Base-by-base conservation (phyloP, 75 land plant genomes). In the Pinus albicaulis region DNA sequence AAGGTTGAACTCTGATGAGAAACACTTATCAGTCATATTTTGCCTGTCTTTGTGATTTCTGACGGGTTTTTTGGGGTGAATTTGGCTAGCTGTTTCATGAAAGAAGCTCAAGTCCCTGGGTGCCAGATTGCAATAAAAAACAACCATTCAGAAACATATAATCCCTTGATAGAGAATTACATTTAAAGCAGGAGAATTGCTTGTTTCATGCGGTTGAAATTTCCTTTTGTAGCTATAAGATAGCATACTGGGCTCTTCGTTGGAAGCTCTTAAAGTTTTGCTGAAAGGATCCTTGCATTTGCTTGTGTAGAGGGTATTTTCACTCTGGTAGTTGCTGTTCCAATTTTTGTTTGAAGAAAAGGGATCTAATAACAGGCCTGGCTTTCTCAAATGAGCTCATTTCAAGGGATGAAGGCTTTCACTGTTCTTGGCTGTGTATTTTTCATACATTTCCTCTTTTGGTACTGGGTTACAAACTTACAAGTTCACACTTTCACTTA, bases 231-330 rank as follows among this genome's bases (percentile, higher is more conserved):
- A 15, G 68, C 65, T 19, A n/a, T n/a, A 83, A 76, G 69, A 92
- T 92, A 78, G 97, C 95, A 5, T 85, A 94, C 3, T 94, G 92
- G 95, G 97, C 94, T n/a, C 78, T 92, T 71, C 65, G 79, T 2
- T 94, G 95, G 94, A 26, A 85, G 87, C 55, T 48, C 63, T 12
- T 63, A 25, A 15, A 34, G 56, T 20, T 86, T 86, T 59, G 88
- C 79, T 22, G 88, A 86, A 61, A 83, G 86, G 57, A 62, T 86
- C 4, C 57, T 86, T 52, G 88, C 88, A 7, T 86, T 86, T 77
- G 88, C 88, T 31, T 86, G 86, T 72, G 88, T 86, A 56, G 86
- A 86, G 22, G 88, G 82, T 4, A 86, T 86, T 23, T 86, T 26
- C 83, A 83, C 60, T 83, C 86, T 53, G 82, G 82, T 71, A 78